These are phyloP conservation scores for Colletotrichum sojae DNA, from an alignment of 2,329 filamentous ascomycete genomes.

Conservation along the genomic window DNA sequence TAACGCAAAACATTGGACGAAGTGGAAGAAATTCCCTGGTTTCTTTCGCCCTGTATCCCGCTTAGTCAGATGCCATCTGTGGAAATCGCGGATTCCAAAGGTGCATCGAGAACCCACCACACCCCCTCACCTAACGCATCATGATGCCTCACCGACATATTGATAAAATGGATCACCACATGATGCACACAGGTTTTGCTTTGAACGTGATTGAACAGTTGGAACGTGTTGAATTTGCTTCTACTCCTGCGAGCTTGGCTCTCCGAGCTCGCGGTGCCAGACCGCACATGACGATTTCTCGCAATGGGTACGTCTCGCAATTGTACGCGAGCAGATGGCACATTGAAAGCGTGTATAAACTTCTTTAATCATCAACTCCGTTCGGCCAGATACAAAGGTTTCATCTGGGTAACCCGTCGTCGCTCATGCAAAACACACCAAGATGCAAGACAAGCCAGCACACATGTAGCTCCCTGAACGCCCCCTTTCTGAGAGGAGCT, in stretches of 20 bases:
- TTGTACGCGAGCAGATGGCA: neutral
- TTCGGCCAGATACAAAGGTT: conserved; percentile 33
- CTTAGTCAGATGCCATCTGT: neutral
- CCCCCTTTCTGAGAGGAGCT: conserved; percentile 24
- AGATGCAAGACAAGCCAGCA: conserved; percentile 36
- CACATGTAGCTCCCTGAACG: conserved; percentile 40
- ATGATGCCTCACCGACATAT: conserved; percentile 30
- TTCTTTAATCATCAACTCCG: conserved; percentile 38
- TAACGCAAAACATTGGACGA: neutral
- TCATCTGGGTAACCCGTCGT: conserved; percentile 34
- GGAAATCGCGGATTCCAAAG: neutral
- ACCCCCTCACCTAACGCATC: neutral
- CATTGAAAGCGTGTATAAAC: neutral
- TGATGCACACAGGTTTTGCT: neutral
- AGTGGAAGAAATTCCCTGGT: neutral
- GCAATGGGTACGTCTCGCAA: neutral
- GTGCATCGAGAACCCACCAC: neutral
- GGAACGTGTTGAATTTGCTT: conserved; percentile 25
- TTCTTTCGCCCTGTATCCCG: too few species aligned
- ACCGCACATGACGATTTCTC: neutral
- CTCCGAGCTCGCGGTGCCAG: conserved; percentile 30
- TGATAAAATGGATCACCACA: neutral
- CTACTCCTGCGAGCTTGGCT: conserved; percentile 32
- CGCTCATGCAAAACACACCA: conserved; percentile 42
- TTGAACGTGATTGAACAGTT: neutral